Evolutionary conservation across 2,329 filamentous ascomycete genomes (phyloP).

Genomic region (Stemphylium lycopersici): DNA sequence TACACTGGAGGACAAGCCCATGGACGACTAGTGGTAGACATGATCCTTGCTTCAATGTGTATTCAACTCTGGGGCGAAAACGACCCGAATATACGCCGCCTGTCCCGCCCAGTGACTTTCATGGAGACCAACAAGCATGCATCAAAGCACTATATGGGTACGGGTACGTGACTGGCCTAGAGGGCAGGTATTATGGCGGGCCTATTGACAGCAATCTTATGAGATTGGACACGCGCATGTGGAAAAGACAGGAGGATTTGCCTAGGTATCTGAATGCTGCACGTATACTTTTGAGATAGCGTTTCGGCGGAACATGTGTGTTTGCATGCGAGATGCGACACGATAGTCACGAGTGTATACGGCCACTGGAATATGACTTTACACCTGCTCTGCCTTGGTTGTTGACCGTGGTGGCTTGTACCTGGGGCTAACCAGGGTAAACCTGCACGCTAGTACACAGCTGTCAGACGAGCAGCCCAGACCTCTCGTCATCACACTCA

Average conservation of each 20-base stretch:
- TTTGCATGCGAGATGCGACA: conserved; percentile 22
- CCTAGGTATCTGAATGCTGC: conserved; percentile 14
- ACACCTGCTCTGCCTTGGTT: conserved; percentile 9
- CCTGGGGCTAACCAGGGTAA: conserved; percentile 27
- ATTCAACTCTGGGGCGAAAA: conserved; percentile 4
- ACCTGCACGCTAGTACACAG: conserved; percentile 18
- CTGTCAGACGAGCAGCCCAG: conserved; percentile 23
- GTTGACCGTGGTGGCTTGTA: conserved; percentile 21
- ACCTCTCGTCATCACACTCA: conserved; percentile 25
- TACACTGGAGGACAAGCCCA: conserved; percentile 75
- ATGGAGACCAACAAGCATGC: conserved; percentile 5
- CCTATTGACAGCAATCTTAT: conserved; percentile 8
- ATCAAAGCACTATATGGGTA: not conserved
- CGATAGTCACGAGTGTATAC: conserved; percentile 37
- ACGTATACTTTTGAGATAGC: conserved; percentile 28
- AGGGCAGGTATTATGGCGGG: conserved; percentile 1
- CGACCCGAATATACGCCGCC: conserved; percentile 1
- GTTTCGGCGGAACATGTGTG: conserved; percentile 19
- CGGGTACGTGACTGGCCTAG: not conserved
- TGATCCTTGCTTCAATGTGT: conserved; percentile 11
- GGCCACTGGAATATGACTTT: conserved; percentile 12
- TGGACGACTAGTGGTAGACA: conserved; percentile 67
- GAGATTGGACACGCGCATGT: not conserved
- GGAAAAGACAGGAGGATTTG: conserved; percentile 7
- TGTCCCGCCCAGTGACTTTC: not conserved